Base-by-base conservation (phyloP, 2,329 filamentous ascomycete species). In the Penicillium concentricum region DNA sequence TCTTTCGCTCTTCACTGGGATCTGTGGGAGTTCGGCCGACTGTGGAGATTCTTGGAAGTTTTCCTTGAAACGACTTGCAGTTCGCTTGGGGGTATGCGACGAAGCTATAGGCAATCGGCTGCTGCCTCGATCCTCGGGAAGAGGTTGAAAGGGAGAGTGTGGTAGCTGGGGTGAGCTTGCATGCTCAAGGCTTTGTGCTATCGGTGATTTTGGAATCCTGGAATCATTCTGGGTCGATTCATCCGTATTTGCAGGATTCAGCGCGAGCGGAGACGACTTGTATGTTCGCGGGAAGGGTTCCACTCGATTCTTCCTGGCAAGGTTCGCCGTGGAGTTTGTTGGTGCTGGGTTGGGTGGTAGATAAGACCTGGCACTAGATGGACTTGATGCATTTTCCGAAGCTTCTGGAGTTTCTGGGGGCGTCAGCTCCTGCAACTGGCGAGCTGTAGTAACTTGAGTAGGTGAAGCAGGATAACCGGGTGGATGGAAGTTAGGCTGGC, bases 261-360 rank as follows among this genome's bases (percentile, higher is more conserved):
- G 61, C 9, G 71, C 62, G 28, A 74, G 64, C 22, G 71, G 71
- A 13, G 72, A 74, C 7, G 71, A 71, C 46, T 65, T 70, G 58
- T 72, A 72, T 13, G 56, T 59, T 44, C 58, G 62, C 16, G 48
- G 28, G 34, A 49, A 50, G 5, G 39, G 43, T 10, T 66, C 61
- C 20, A 46, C 30, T n/a, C 46, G 45, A 12, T 13, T 53, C 38
- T 51, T 57, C 22, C 56, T 57, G 7, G 44, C 43, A 12, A 58
- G 22, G n/a, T 38, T 51, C 16, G 45, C 41, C 3, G 45, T 28
- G 9, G 52, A 12, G 13, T n/a, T 43, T 45, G 26, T 41, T 13
- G 52, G 50, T 15, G 50, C 24, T 22, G 30, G 32, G 16, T 16
- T 30, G 5, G 50, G 41, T 15, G 48, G 32, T 28, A 20, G 45